phyloP scores from a whole-genome alignment of 345 rosid genomes.

The thale cress (Arabidopsis thaliana) region TAIR10.1 NC_003076.8:24205501-24206000 shows the following conservation, averaged over 20 bases:
- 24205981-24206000: not conserved
- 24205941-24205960: not conserved
- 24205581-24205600: slow-evolving; percentile 38
- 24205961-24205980: not conserved
- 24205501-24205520: slow-evolving; percentile 42
- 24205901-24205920: not conserved
- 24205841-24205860: no score
- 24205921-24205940: not conserved
- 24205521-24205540: slow-evolving; percentile 42
- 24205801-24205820: not conserved
- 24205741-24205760: not conserved
- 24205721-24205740: not conserved
- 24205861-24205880: not conserved
- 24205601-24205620: slow-evolving; percentile 38
- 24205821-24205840: not conserved
- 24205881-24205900: not conserved
- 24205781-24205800: not conserved
- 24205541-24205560: slow-evolving; percentile 31
- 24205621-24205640: slow-evolving; percentile 31
- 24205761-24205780: not conserved
- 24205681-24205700: slow-evolving; percentile 18
- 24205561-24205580: slow-evolving; percentile 34
- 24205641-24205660: slow-evolving; percentile 36
- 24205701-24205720: slow-evolving; percentile 12
- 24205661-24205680: slow-evolving; percentile 5